Evolutionary conservation across 495 filamentous ascomycete genomes (phyloP), one percentile per base, ranked within the genome.

Genomic region (Penicillium samsonianum): DNA sequence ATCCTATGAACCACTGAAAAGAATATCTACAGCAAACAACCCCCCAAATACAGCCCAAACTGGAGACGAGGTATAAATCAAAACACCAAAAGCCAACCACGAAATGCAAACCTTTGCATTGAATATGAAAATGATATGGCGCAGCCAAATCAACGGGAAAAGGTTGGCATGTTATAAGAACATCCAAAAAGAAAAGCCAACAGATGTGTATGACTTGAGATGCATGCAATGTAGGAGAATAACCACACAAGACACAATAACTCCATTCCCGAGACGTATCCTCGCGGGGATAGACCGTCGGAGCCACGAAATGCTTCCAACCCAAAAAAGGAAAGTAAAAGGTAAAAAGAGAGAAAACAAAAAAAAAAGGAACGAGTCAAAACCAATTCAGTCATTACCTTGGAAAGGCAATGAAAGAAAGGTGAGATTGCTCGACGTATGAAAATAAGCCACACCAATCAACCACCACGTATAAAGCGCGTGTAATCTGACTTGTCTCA

Each of bases 61-160:
- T 23, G 2, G 23, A 10, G n/a, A 19, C 16, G 4, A 33, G 17
- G 10, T 56, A 56, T 22, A 26, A 35, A 45, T 25, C 43, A 54
- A 52, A 59, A 57, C 38, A 53, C 50, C 42, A 9, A 23, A 23
- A 37, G 41, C 37, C 55, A 44, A 25, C 47, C 47, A 48, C 38
- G 43, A 44, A 59, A 56, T 50, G 43, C 51, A 56, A 53, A n/a
- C 51, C 48, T 33, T 37, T 23, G 19, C 46, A 17, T 22, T 19
- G 28, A 7, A 35, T 47, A 44, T 28, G 12, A 38, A 20, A 14
- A 26, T 12, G 25, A 48, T 31, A 28, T 14, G 28, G 28, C 17
- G 30, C 35, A 20, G 25, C 45, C 50, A 52, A 12, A 30, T 26
- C 35, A 38, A 38, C 31, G 5, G 7, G 28, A 16, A 41, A 2